Conservation (phyloP, 176 grass and related monocot species). For the Cenchrus fungigraminus region DNA sequence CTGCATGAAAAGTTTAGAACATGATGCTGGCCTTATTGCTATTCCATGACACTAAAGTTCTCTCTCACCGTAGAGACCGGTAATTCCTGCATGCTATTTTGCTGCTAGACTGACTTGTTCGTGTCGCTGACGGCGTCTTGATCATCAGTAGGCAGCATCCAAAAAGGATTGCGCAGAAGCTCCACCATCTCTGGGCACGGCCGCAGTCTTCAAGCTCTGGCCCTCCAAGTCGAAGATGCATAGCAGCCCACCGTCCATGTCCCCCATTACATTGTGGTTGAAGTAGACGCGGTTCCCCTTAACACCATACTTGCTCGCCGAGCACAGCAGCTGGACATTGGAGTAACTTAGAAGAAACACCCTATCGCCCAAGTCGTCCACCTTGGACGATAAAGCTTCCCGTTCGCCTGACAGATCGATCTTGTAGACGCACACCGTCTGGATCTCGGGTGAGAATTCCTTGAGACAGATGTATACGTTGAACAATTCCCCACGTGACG, state of each 20-base stretch:
- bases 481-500: no score
- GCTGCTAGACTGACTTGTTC: no score
- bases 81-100: no score
- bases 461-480: no score
- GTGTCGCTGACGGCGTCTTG: no score
- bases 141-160: background rate
- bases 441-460: no score
- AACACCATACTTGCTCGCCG: background rate
- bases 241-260: background rate
- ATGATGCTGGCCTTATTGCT: no score
- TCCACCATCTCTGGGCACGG: background rate
- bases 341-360: background rate
- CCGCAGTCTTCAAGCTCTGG: background rate
- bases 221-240: background rate
- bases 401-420: no score
- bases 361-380: background rate
- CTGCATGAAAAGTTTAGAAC: no score
- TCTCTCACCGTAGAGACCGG: no score
- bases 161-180: background rate
- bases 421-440: no score
- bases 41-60: no score
- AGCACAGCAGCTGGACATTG: background rate
- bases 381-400: background rate
- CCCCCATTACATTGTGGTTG: background rate
- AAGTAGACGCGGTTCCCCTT: constrained; percentile 4